Evolutionary conservation across 1,284 basidiomycete genomes (phyloP).

Genomic region (Ustanciosporium gigantosporum): DNA sequence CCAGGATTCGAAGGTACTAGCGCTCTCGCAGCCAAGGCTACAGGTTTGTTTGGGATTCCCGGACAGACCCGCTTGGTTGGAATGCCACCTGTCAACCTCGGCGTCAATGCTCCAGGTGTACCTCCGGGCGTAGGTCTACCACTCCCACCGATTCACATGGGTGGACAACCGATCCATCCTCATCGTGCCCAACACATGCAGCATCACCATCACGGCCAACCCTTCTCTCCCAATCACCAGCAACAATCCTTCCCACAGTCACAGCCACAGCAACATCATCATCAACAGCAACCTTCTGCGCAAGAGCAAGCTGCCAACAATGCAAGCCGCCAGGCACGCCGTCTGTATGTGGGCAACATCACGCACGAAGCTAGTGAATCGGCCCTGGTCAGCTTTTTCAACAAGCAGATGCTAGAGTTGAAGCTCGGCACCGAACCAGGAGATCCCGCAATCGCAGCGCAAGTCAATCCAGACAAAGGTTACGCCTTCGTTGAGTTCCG

Average conservation of each 20-base stretch:
- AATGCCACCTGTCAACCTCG: conserved; percentile 37
- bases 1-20: conserved; percentile 93
- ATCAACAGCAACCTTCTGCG: conserved; percentile 2
- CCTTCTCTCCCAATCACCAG: conserved; percentile 7
- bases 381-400: conserved; percentile 89
- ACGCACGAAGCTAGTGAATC: conserved; percentile 87
- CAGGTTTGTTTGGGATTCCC: conserved; percentile 90
- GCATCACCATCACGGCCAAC: conserved; percentile 6
- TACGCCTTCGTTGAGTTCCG: conserved; percentile 94
- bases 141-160: conserved; percentile 74
- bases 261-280: conserved; percentile 1
- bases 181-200: conserved; percentile 16
- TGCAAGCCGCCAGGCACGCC: conserved; percentile 76
- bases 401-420: conserved; percentile 84
- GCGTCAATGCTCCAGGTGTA: conserved; percentile 32
- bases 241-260: conserved; percentile 3
- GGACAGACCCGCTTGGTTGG: conserved; percentile 81
- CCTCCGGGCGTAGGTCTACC: conserved; percentile 27
- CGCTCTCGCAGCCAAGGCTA: conserved; percentile 94
- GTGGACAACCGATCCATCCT: conserved; percentile 22
- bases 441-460: conserved; percentile 86
- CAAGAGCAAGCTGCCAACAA: conserved; percentile 20
- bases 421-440: conserved; percentile 66
- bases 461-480: conserved; percentile 96
- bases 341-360: conserved; percentile 93